Percentiles rank a stretch among this genome's conserved stretches.
phyloP scores from a whole-genome alignment of 2,329 filamentous ascomycete species.

The Arthrobotrys megalospora region DNA sequence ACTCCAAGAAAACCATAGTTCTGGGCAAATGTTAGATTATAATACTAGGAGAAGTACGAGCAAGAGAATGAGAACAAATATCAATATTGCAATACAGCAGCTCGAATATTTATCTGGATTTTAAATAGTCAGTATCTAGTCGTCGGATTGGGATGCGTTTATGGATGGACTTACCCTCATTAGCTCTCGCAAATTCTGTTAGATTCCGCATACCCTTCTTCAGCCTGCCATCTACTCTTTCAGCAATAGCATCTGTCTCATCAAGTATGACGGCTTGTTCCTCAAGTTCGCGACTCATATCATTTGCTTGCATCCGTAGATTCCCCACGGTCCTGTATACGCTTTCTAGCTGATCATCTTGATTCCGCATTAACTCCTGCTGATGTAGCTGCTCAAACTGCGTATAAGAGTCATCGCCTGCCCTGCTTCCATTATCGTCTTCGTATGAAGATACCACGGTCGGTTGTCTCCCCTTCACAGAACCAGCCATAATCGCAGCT shows the following conservation, averaged over 20 bases:
- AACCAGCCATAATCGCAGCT: conserved; percentile 65
- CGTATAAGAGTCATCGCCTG: conserved; percentile 77
- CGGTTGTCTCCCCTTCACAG: conserved; percentile 68
- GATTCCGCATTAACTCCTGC: conserved; percentile 90
- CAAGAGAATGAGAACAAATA: conserved; percentile 88
- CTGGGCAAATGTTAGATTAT: conserved; percentile 66
- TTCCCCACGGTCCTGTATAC: conserved; percentile 95
- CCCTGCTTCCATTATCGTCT: conserved; percentile 68
- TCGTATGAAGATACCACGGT: conserved; percentile 67
- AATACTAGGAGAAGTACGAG: conserved; percentile 81
- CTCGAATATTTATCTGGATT: conserved; percentile 48
- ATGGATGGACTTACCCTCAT: conserved; percentile 79
- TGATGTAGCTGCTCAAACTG: conserved; percentile 94
- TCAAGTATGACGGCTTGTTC: conserved; percentile 92
- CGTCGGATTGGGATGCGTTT: conserved; percentile 33
- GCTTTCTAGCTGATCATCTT: conserved; percentile 91
- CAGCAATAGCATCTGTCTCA: conserved; percentile 85
- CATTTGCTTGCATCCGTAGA: conserved; percentile 88
- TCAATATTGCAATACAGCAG: conserved; percentile 90
- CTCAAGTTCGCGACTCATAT: conserved; percentile 96
- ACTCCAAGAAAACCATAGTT: conserved; percentile 36
- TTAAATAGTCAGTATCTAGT: background rate
- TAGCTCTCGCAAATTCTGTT: conserved; percentile 84
- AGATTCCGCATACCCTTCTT: conserved; percentile 90
- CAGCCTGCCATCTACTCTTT: conserved; percentile 87